phyloP scores from a whole-genome alignment of 2,329 filamentous ascomycete species.

The Apiospora aurea region DNA sequence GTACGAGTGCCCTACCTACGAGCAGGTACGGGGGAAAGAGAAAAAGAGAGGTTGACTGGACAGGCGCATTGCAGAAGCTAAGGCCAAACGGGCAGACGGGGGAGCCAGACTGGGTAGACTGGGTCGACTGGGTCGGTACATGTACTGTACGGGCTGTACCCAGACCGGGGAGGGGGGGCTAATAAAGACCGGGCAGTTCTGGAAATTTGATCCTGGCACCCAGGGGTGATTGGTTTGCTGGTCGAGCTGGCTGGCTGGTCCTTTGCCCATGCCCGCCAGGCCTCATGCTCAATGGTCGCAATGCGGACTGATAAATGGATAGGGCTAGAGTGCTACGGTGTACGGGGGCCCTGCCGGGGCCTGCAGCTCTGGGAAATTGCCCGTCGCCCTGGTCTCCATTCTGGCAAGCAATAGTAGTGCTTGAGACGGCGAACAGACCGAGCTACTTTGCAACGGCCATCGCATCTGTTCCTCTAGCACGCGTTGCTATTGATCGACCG shows the following conservation, averaged over 20 bases:
- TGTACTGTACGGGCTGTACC: not conserved
- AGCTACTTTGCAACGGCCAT: conserved; percentile 13
- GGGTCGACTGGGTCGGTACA: not conserved
- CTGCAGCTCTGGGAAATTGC: conserved; percentile 19
- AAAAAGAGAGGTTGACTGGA: conserved; percentile 20
- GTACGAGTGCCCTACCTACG: conserved; percentile 10
- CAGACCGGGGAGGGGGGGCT: not conserved
- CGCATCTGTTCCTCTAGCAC: conserved; percentile 1
- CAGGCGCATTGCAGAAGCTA: conserved; percentile 17
- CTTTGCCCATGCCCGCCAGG: not conserved
- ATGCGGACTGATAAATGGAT: conserved; percentile 17
- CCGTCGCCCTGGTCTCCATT: conserved; percentile 2
- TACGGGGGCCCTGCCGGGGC: conserved; percentile 8
- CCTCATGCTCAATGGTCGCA: not conserved
- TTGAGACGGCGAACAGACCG: not conserved
- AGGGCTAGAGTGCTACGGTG: conserved; percentile 19
- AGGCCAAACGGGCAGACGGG: conserved; percentile 1
- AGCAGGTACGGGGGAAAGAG: conserved; percentile 14
- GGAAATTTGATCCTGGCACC: conserved; percentile 21
- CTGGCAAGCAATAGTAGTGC: not conserved
- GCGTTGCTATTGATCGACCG: not conserved
- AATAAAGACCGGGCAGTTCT: conserved; percentile 16
- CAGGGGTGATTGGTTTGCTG: conserved; percentile 12
- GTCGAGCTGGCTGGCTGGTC: not conserved
- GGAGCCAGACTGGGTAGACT: not conserved